Conservation (phyloP, 441 rosid genomes). For the Populus hybrid region DNA sequence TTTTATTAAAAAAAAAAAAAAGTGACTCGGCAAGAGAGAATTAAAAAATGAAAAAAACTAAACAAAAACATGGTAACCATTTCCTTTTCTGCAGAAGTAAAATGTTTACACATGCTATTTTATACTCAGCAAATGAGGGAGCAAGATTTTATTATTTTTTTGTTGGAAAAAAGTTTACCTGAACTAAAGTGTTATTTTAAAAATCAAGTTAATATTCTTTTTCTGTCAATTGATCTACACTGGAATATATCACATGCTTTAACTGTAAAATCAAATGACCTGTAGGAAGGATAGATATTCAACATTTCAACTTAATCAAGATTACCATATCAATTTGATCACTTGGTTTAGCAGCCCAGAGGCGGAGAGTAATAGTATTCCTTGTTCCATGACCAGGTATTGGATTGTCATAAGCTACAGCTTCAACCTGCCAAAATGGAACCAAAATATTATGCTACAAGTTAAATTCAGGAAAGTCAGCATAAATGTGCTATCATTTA, state of each 20-base stretch:
- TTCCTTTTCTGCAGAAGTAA: neutral
- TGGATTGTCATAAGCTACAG: constrained; percentile 61
- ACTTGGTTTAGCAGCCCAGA: constrained; percentile 64
- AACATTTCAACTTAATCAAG: constrained; percentile 16
- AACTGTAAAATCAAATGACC: neutral
- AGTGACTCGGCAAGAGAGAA: neutral
- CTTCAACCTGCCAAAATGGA: constrained; percentile 45
- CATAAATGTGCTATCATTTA: constrained; percentile 1
- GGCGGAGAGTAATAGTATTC: constrained; percentile 53
- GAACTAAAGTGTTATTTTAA: neutral
- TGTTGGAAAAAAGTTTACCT: too few species aligned
- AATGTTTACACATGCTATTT: neutral
- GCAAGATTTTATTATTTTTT: too few species aligned
- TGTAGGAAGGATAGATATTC: constrained; percentile 12
- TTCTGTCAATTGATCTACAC: neutral
- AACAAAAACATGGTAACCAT: neutral
- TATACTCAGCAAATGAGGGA: neutral
- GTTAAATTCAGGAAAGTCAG: neutral
- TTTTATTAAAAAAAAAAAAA: neutral
- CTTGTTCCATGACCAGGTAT: constrained; percentile 59
- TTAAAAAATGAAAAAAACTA: neutral
- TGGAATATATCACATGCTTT: neutral
- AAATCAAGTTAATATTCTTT: neutral
- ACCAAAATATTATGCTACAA: constrained; percentile 10
- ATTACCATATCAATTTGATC: constrained; percentile 49